These are phyloP conservation scores for Fusarium sublunatum DNA, from an alignment of 2,329 filamentous ascomycete genomes.

Conservation along the genomic window DNA sequence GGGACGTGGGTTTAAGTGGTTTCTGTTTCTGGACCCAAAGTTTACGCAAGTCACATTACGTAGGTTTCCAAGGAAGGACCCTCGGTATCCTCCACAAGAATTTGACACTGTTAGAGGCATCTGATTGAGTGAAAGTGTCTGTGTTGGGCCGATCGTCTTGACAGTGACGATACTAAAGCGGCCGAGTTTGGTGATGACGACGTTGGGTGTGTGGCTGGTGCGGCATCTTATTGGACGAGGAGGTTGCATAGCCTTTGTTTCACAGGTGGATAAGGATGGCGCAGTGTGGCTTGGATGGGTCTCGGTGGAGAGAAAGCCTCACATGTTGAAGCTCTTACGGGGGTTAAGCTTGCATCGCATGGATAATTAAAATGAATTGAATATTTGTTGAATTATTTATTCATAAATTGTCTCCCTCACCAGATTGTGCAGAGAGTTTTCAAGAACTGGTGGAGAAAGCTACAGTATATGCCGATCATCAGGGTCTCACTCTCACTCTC, in stretches of 20 bases:
- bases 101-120: constrained; percentile 13
- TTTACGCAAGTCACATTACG: constrained; percentile 40
- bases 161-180: constrained; percentile 29
- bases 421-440: not conserved
- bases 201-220: constrained; percentile 31
- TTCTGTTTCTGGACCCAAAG: constrained; percentile 3
- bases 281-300: constrained; percentile 23
- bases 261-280: constrained; percentile 20
- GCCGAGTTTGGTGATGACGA: constrained; percentile 31
- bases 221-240: constrained; percentile 16
- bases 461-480: constrained; percentile 18
- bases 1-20: constrained; percentile 30
- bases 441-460: not conserved
- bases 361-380: not conserved
- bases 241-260: constrained; percentile 30
- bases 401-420: too few relatives aligned
- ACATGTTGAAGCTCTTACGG: too few relatives aligned
- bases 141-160: constrained; percentile 18
- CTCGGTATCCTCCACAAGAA: not conserved
- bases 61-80: constrained; percentile 19
- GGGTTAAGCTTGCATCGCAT: not conserved
- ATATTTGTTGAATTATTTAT: not conserved
- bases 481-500: too few relatives aligned
- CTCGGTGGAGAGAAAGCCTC: not conserved
- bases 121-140: constrained; percentile 22